Conservation (phyloP, 306 rosid genomes). For the Prunus fruticosa region DNA sequence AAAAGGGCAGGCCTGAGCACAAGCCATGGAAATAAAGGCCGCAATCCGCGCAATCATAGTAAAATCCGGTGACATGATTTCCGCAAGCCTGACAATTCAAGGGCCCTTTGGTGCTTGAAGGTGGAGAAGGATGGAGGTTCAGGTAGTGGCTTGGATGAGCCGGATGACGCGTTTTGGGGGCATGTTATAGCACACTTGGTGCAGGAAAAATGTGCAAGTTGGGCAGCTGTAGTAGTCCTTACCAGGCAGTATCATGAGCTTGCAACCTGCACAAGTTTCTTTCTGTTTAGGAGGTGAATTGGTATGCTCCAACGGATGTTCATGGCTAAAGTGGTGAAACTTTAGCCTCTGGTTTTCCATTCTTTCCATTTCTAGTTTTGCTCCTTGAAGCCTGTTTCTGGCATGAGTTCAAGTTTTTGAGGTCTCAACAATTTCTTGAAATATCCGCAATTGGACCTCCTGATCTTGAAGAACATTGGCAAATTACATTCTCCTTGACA, state of each 20-base stretch:
- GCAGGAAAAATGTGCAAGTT: constrained; percentile 45
- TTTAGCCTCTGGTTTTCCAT: constrained; percentile 15
- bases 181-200: constrained; percentile 43
- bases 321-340: constrained; percentile 59
- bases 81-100: constrained; percentile 43
- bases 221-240: constrained; percentile 39
- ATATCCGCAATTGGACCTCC: not conserved
- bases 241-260: constrained; percentile 21
- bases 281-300: constrained; percentile 18
- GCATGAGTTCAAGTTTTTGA: not conserved
- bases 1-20: constrained; percentile 45
- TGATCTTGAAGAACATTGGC: not conserved
- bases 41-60: constrained; percentile 52
- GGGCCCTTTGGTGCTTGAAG: constrained; percentile 19
- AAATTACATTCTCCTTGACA: not conserved
- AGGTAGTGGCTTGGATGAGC: constrained; percentile 46
- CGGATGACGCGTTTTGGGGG: constrained; percentile 45
- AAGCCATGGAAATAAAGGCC: constrained; percentile 35
- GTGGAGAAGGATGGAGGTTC: constrained; percentile 30
- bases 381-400: not conserved
- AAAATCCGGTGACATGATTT: constrained; percentile 26
- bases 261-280: constrained; percentile 47
- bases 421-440: not conserved
- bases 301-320: constrained; percentile 42
- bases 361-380: constrained; percentile 27